Evolutionary conservation across 164 flowering plant species (phyloP).

Genomic region (Aristolochia californica): DNA sequence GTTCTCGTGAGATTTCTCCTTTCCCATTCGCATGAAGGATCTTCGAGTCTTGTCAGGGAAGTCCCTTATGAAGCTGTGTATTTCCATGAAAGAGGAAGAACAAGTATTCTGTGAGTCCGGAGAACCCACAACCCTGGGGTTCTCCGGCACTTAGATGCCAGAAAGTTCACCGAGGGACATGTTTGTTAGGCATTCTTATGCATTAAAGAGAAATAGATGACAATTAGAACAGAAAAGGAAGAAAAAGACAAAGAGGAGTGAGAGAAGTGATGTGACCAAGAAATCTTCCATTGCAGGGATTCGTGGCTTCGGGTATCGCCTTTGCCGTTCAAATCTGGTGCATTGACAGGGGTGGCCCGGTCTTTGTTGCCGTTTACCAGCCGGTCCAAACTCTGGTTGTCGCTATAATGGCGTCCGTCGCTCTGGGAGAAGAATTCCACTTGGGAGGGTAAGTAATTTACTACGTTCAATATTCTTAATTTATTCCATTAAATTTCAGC

Average conservation of each 20-base stretch:
- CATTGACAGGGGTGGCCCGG: constrained; percentile 99
- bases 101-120: too few species aligned
- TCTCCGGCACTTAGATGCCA: too few species aligned
- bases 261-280: constrained; percentile 1
- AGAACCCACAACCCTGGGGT: too few species aligned
- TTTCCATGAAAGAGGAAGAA: too few species aligned
- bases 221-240: too few species aligned
- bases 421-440: constrained; percentile 91
- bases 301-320: constrained; percentile 97
- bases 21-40: too few species aligned
- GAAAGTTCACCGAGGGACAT: too few species aligned
- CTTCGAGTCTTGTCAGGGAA: too few species aligned
- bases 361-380: constrained; percentile 96
- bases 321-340: constrained; percentile 99
- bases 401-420: constrained; percentile 84
- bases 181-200: too few species aligned
- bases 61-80: too few species aligned
- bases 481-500: not conserved
- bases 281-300: constrained; percentile 46
- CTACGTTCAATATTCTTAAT: not conserved
- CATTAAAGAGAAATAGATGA: too few species aligned
- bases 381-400: constrained; percentile 98
- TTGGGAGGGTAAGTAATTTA: constrained; percentile 66
- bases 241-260: constrained; percentile 1
- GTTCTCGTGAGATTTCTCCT: too few species aligned